A percentile compares a stretch with the other conserved stretches of the same genome.
These are phyloP conservation scores for Penicillium steckii DNA, from an alignment of 495 filamentous ascomycete genomes.

Conservation along the genomic window DNA sequence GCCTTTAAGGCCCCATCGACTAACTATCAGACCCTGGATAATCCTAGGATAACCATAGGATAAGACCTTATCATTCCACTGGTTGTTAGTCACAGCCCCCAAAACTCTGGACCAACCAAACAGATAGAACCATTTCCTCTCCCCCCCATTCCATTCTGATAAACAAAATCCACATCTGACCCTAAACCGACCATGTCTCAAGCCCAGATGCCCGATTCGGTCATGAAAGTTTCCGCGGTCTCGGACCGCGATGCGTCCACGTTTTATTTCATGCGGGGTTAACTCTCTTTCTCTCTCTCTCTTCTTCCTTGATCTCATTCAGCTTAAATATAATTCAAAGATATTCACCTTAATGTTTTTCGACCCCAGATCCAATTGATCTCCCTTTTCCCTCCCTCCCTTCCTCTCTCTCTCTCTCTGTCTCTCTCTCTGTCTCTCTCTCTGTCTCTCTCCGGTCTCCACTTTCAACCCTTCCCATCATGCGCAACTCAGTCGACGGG, in stretches of 20 bases:
- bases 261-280: constrained; percentile 27
- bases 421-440: background rate
- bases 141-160: no score
- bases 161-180: no score
- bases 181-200: constrained; percentile 12
- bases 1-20: background rate
- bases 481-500: constrained; percentile 31
- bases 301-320: background rate
- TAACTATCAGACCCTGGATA: background rate
- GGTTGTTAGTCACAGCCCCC: background rate
- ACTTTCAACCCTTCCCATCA: constrained; percentile 3
- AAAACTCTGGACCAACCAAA: no score
- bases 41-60: no score
- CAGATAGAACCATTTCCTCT: background rate
- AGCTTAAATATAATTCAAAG: constrained; percentile 2
- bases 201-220: background rate
- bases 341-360: background rate
- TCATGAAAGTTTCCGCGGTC: constrained; percentile 20
- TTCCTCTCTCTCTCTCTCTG: background rate
- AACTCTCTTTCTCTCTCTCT: background rate
- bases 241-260: constrained; percentile 25
- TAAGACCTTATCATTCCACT: background rate
- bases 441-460: background rate
- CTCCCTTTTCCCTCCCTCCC: background rate
- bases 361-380: constrained; percentile 8